These are phyloP conservation scores for Claviceps humidiphila DNA, from an alignment of 2,329 filamentous ascomycete genomes.

Conservation along the genomic window DNA sequence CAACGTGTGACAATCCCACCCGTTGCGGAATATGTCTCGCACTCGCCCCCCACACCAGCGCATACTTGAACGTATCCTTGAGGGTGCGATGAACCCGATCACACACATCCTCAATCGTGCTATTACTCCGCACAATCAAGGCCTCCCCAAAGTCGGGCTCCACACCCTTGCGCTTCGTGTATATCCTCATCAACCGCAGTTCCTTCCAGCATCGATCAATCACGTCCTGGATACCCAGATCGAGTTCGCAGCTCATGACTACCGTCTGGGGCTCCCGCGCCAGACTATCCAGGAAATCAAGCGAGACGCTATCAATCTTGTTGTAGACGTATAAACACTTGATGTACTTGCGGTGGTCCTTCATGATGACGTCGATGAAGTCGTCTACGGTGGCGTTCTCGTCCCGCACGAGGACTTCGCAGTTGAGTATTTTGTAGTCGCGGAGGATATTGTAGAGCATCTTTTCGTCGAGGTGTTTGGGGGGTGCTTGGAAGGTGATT, in stretches of 20 bases:
- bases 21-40: slow-evolving; percentile 89
- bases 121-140: slow-evolving; percentile 78
- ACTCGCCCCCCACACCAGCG: slow-evolving; percentile 92
- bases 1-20: slow-evolving; percentile 72
- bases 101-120: slow-evolving; percentile 91
- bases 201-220: slow-evolving; percentile 94
- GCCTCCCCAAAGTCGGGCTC: slow-evolving; percentile 87
- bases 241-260: slow-evolving; percentile 95
- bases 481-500: slow-evolving; percentile 83
- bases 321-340: slow-evolving; percentile 94
- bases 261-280: slow-evolving; percentile 87
- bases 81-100: slow-evolving; percentile 85
- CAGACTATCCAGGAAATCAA: slow-evolving; percentile 85
- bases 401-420: slow-evolving; percentile 87
- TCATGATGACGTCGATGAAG: slow-evolving; percentile 99
- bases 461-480: slow-evolving; percentile 89
- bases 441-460: slow-evolving; percentile 96
- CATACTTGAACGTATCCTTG: slow-evolving; percentile 99
- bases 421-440: slow-evolving; percentile 98
- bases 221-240: slow-evolving; percentile 85
- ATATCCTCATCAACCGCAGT: slow-evolving; percentile 76
- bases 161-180: slow-evolving; percentile 89
- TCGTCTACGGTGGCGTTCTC: slow-evolving; percentile 94
- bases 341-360: slow-evolving; percentile 97
- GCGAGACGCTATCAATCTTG: slow-evolving; percentile 91